Evolutionary conservation across 129 eudicot species (phyloP).

Genomic region (Chrysanthemum lavandulifolium): DNA sequence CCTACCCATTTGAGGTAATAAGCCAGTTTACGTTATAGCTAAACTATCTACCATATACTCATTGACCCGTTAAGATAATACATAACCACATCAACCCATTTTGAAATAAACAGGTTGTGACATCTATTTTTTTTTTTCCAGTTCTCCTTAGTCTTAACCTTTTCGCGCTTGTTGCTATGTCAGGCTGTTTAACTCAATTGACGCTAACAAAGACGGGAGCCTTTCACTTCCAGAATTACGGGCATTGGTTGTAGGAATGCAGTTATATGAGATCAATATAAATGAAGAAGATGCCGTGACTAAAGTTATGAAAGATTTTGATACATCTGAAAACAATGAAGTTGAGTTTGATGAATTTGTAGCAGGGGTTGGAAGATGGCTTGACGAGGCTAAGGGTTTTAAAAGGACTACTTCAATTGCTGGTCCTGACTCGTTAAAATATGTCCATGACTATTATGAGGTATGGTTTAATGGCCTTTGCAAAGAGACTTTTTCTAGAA

Average conservation of each 20-base stretch:
- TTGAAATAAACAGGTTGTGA: too few relatives aligned
- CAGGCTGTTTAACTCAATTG: constrained; percentile 64
- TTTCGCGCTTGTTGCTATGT: constrained; percentile 8
- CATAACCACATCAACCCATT: too few relatives aligned
- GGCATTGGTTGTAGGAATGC: constrained; percentile 69
- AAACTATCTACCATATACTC: too few relatives aligned
- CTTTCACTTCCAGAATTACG: constrained; percentile 61
- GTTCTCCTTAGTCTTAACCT: not conserved
- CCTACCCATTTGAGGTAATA: too few relatives aligned
- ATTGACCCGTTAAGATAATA: too few relatives aligned
- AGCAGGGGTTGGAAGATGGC: constrained; percentile 67
- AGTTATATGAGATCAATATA: constrained; percentile 57
- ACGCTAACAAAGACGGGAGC: constrained; percentile 46
- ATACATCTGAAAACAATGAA: constrained; percentile 37
- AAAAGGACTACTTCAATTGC: constrained; percentile 31
- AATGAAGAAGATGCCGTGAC: constrained; percentile 55
- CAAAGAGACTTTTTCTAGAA: not conserved
- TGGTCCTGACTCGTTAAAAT: constrained; percentile 55
- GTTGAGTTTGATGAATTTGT: constrained; percentile 51
- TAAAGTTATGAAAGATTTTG: constrained; percentile 72
- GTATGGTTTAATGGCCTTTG: constrained; percentile 28
- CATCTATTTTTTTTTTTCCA: not conserved
- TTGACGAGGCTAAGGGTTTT: constrained; percentile 54
- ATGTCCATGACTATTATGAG: constrained; percentile 55
- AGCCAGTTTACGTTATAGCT: too few relatives aligned